Conservation (phyloP, 2,329 filamentous ascomycete genomes). For the Periconia digitata region DNA sequence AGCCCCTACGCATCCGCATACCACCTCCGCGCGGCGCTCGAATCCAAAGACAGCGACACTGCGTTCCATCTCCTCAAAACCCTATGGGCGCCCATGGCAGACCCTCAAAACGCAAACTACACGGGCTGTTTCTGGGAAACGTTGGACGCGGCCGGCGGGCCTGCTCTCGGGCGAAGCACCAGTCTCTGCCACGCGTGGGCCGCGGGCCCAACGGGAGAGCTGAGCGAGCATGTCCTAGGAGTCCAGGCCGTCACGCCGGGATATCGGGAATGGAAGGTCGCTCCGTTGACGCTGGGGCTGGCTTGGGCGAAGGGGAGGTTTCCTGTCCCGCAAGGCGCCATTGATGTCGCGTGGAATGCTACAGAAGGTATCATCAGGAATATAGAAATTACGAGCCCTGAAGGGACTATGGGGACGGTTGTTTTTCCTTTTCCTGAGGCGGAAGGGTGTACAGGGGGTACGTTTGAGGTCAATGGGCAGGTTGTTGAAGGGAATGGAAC, state of each 20-base stretch:
- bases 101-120: constrained; percentile 24
- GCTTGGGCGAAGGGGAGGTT: constrained; percentile 8
- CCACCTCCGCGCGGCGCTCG: constrained; percentile 34
- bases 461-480: no score
- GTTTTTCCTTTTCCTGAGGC: neutral
- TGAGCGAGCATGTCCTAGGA: constrained; percentile 33
- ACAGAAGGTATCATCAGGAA: constrained; percentile 2
- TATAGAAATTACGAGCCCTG: constrained; percentile 1
- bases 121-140: constrained; percentile 38
- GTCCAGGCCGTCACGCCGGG: constrained; percentile 7
- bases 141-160: constrained; percentile 19
- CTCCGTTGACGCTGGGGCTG: constrained; percentile 9
- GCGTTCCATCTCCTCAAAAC: constrained; percentile 6
- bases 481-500: no score
- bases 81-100: constrained; percentile 27
- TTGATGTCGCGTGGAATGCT: constrained; percentile 12
- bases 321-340: constrained; percentile 7
- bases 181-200: constrained; percentile 41
- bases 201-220: constrained; percentile 36
- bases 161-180: constrained; percentile 28
- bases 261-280: constrained; percentile 8
- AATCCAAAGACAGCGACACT: neutral
- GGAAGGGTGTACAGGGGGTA: neutral
- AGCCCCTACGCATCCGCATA: constrained; percentile 35
- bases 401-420: neutral